phyloP scores from a whole-genome alignment of 2,329 filamentous ascomycete genomes.

The Alternaria incomplexa region DNA sequence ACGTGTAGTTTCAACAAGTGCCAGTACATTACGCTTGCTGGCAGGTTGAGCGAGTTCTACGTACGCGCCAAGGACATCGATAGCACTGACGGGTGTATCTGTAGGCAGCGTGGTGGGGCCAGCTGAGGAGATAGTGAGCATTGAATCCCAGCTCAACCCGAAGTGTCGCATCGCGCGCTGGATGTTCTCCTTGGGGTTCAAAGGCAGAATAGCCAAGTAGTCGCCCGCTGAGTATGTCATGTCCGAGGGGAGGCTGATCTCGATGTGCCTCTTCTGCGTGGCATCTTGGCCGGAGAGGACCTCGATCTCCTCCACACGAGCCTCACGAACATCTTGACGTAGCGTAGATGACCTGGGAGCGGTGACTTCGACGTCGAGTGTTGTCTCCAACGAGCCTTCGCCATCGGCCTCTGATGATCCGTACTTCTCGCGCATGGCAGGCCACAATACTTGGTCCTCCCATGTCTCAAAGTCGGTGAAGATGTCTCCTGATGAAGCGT shows the following conservation, averaged over 20 bases:
- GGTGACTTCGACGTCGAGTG: constrained; percentile 41
- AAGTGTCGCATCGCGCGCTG: constrained; percentile 69
- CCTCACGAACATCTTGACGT: constrained; percentile 47
- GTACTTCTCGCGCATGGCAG: constrained; percentile 42
- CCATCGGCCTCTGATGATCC: constrained; percentile 31
- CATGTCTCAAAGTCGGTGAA: constrained; percentile 52
- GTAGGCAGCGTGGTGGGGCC: constrained; percentile 72
- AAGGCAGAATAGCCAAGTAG: constrained; percentile 75
- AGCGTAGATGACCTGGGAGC: constrained; percentile 44
- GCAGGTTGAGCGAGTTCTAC: constrained; percentile 76
- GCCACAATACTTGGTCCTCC: constrained; percentile 49
- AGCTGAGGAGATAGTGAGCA: constrained; percentile 64
- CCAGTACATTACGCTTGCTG: constrained; percentile 66
- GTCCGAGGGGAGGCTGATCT: constrained; percentile 52
- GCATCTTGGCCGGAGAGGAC: constrained; percentile 36
- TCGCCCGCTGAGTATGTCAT: constrained; percentile 74
- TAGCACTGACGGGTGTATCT: constrained; percentile 65
- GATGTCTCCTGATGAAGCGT: constrained; percentile 49
- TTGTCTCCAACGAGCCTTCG: constrained; percentile 33
- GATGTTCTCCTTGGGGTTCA: constrained; percentile 70
- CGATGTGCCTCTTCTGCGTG: constrained; percentile 48
- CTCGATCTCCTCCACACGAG: constrained; percentile 41
- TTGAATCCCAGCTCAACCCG: constrained; percentile 71
- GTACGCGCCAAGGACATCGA: constrained; percentile 70
- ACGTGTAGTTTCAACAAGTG: constrained; percentile 57